Conservation (phyloP, 495 filamentous ascomycete species). For the Aspergillus funiculosus region DNA sequence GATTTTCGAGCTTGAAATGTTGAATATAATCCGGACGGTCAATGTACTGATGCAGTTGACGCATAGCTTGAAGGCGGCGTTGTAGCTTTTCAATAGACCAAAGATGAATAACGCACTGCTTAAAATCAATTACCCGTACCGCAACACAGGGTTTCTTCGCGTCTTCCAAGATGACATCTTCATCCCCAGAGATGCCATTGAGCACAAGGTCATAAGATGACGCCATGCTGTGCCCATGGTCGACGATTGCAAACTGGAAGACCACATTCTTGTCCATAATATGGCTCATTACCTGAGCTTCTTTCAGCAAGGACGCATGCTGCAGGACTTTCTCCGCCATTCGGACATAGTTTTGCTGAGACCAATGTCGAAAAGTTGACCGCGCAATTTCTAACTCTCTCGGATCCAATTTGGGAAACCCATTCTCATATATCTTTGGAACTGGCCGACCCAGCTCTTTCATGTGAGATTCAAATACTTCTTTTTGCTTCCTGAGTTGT, state of each 20-base stretch:
- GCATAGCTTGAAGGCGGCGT: slow-evolving; percentile 80
- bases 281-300: slow-evolving; percentile 96
- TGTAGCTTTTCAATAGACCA: slow-evolving; percentile 95
- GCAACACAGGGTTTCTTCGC: slow-evolving; percentile 85
- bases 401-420: slow-evolving; percentile 56
- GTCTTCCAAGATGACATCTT: slow-evolving; percentile 75
- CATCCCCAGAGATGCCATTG: slow-evolving; percentile 85
- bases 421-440: slow-evolving; percentile 44
- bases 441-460: slow-evolving; percentile 53
- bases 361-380: slow-evolving; percentile 66
- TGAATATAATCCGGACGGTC: slow-evolving; percentile 90
- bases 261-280: slow-evolving; percentile 90
- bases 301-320: slow-evolving; percentile 80
- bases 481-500: slow-evolving; percentile 67
- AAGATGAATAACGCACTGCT: slow-evolving; percentile 76
- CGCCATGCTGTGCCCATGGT: slow-evolving; percentile 77
- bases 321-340: slow-evolving; percentile 94
- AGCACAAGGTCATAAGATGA: slow-evolving; percentile 96
- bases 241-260: slow-evolving; percentile 92
- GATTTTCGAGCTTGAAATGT: slow-evolving; percentile 54
- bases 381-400: slow-evolving; percentile 66
- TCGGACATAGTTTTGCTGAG: slow-evolving; percentile 75
- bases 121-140: slow-evolving; percentile 88
- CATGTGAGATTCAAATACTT: slow-evolving; percentile 67
- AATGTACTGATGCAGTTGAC: slow-evolving; percentile 93